These are phyloP conservation scores for Tanozyma kutaoensis DNA, from an alignment of 805 yeast species.

Conservation along the genomic window DNA sequence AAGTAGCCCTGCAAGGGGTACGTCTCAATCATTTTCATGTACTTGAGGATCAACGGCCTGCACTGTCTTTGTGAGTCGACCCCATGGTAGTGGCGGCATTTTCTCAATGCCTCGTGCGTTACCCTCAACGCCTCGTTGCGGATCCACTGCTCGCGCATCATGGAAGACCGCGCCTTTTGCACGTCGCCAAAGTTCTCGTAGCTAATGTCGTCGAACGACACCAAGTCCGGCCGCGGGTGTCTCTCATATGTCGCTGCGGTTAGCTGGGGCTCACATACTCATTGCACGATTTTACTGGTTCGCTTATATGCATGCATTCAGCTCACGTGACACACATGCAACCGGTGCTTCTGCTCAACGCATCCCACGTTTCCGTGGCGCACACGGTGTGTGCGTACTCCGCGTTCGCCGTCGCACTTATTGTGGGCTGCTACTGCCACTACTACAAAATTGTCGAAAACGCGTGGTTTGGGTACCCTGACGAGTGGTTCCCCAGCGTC, in stretches of 20 bases:
- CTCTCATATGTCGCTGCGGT: slow-evolving; percentile 16
- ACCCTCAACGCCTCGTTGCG: slow-evolving; percentile 54
- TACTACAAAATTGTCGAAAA: slow-evolving; percentile 81
- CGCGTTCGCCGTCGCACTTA: slow-evolving; percentile 67
- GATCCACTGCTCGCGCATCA: slow-evolving; percentile 72
- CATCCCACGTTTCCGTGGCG: slow-evolving; percentile 51
- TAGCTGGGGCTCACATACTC: slow-evolving; percentile 7
- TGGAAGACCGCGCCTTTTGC: slow-evolving; percentile 61
- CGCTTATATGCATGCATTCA: neutral
- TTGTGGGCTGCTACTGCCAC: slow-evolving; percentile 66
- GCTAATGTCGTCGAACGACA: slow-evolving; percentile 75
- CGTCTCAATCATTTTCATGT: slow-evolving; percentile 62
- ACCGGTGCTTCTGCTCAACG: slow-evolving; percentile 36
- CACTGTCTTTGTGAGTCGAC: slow-evolving; percentile 54
- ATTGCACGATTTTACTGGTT: slow-evolving; percentile 15
- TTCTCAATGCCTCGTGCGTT: slow-evolving; percentile 61
- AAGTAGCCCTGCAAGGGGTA: slow-evolving; percentile 59
- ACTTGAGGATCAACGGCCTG: slow-evolving; percentile 63
- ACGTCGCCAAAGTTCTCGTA: slow-evolving; percentile 53
- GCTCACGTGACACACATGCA: too few species aligned
- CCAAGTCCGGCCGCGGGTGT: slow-evolving; percentile 51
- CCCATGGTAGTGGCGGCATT: slow-evolving; percentile 54
- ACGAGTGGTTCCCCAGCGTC: slow-evolving; percentile 98
- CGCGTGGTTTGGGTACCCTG: slow-evolving; percentile 82
- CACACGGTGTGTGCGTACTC: slow-evolving; percentile 61